Evolutionary conservation across 2,329 filamentous ascomycete species (phyloP).

Genomic region (Fusarium dlaminii): DNA sequence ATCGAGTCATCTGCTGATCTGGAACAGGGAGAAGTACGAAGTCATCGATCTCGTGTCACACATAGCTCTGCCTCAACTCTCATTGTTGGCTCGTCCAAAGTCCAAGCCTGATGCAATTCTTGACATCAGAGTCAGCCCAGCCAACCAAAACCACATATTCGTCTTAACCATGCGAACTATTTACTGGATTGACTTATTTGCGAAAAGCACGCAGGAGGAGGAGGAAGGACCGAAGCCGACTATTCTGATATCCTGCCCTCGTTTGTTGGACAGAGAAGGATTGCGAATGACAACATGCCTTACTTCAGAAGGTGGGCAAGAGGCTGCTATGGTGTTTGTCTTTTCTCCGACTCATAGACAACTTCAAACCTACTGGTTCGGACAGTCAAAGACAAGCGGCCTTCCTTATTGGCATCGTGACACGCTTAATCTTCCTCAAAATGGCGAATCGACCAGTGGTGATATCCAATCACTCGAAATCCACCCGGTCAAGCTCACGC

Average conservation of each 20-base stretch:
- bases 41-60: slow-evolving; percentile 51
- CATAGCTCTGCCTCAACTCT: slow-evolving; percentile 40
- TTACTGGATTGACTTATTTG: slow-evolving; percentile 57
- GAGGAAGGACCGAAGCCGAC: slow-evolving; percentile 20
- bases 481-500: slow-evolving; percentile 39
- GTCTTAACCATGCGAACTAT: slow-evolving; percentile 66
- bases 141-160: slow-evolving; percentile 60
- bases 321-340: slow-evolving; percentile 46
- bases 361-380: slow-evolving; percentile 51
- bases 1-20: slow-evolving; percentile 47
- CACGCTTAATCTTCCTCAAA: slow-evolving; percentile 41
- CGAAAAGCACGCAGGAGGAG: slow-evolving; percentile 12
- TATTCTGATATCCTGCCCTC: slow-evolving; percentile 44
- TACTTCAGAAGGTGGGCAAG: slow-evolving; percentile 31
- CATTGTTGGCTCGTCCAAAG: slow-evolving; percentile 39
- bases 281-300: slow-evolving; percentile 45
- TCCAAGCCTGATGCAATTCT: slow-evolving; percentile 58
- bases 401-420: slow-evolving; percentile 53
- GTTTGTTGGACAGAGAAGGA: slow-evolving; percentile 40
- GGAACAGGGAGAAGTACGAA: slow-evolving; percentile 50
- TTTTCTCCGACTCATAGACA: slow-evolving; percentile 46
- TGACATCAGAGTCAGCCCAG: slow-evolving; percentile 61
- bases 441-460: background rate
- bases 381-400: slow-evolving; percentile 25
- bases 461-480: slow-evolving; percentile 44